Conservation (phyloP, 2,329 filamentous ascomycete genomes). For the Talaromyces sp. region DNA sequence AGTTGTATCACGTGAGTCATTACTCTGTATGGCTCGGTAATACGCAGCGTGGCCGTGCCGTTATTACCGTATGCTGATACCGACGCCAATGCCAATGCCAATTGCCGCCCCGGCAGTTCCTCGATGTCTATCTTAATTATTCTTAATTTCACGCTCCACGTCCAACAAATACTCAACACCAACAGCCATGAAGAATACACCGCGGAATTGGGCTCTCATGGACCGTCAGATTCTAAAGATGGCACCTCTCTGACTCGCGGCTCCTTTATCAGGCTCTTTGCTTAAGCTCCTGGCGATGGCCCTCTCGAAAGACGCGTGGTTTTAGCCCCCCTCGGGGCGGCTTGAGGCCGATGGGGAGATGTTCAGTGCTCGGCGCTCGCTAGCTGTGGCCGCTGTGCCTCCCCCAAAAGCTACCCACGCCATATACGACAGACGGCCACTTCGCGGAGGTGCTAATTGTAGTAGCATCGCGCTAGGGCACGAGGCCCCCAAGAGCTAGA, state of each 20-base stretch:
- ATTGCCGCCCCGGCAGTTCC: neutral
- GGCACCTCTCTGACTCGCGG: neutral
- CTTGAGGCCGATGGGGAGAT: neutral
- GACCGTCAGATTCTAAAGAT: neutral
- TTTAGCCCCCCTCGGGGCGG: slow-evolving; percentile 3
- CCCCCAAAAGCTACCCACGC: neutral
- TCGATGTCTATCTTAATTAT: neutral
- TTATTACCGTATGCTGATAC: neutral
- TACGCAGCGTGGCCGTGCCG: neutral
- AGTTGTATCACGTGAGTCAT: neutral
- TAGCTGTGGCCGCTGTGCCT: neutral
- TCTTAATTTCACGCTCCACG: neutral
- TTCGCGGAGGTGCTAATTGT: neutral
- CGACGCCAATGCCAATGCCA: neutral
- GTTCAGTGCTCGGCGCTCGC: neutral
- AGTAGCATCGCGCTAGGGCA: neutral
- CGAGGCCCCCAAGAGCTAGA: neutral
- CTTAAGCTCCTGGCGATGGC: neutral
- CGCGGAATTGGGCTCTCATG: neutral
- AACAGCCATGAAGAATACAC: neutral
- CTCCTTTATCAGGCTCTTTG: neutral
- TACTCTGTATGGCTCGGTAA: neutral
- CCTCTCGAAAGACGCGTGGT: neutral
- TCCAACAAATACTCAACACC: neutral
- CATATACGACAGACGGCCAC: neutral